Evolutionary conservation across 352 stramenopile genomes (phyloP), one percentile per base, ranked within the genome.

Genomic region (Globisporangium nodosum): DNA sequence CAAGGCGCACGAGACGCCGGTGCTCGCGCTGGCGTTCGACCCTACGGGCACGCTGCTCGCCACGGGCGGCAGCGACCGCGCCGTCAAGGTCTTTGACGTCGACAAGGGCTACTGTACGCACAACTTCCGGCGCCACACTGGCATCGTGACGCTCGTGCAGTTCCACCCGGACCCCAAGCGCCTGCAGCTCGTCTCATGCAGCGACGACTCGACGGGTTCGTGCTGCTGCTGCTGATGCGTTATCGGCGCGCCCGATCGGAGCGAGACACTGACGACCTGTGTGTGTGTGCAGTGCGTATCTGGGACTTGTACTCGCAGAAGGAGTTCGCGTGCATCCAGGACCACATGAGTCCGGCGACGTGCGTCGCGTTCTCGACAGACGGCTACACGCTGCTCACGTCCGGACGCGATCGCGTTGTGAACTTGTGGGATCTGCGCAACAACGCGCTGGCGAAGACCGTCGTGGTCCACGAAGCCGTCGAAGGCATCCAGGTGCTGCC

Each of bases 291-390:
- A 53, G 49, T 97, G 53, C 87, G 85, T 35, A 65, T 96, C 18
- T 96, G 85, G 74, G 88, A 97, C 54, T 56, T 95, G 61, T 90
- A 90, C 64, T 70, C 82, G 18, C 81, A 97, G 62, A 80, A 88
- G 60, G 80, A 94, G 61, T 68, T 84, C 52, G 88, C 88, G 46
- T 97, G 69, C 68, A 95, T 98, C 54, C 71, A 85, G 52, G 95
- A 98, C 73, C 96, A 99, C 80, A 89, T 99, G 67, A 98, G 87
- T 58, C 81, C 92, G 8, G 93, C 97, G 7, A 99, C 92, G 5
- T 96, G 88, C 60, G 84, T 98, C 33, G 81, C 87, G 21, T 99
- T 98, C 70, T 87, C 83, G 1, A 68, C 63, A 39, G 85, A 95
- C 66, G 85, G 85, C 11, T 91, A 91, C 70, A 95, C 84, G 30